Percentiles rank a stretch among this genome's conserved stretches.
phyloP scores from a whole-genome alignment of 495 filamentous ascomycete genomes.

The Aspergillus conjunctus region DNA sequence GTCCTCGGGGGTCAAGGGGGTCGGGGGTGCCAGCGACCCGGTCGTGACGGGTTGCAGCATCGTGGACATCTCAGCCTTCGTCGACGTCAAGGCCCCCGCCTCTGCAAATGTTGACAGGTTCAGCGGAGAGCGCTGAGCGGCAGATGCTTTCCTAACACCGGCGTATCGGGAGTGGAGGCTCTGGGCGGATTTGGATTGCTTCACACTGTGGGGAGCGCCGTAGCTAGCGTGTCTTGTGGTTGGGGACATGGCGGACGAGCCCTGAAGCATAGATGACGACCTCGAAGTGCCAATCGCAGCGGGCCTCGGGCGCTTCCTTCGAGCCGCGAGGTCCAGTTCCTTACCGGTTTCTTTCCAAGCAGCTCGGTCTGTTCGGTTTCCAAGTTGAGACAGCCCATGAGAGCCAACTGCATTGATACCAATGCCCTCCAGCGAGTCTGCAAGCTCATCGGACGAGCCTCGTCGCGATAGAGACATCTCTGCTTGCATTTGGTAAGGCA shows the following conservation, averaged over 20 bases:
- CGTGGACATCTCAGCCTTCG: constrained; percentile 42
- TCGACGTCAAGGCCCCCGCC: constrained; percentile 42
- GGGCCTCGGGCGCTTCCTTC: constrained; percentile 56
- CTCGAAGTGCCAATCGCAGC: constrained; percentile 54
- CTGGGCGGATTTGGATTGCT: constrained; percentile 58
- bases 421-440: constrained; percentile 42
- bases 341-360: constrained; percentile 47
- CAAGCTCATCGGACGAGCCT: constrained; percentile 46
- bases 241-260: constrained; percentile 47
- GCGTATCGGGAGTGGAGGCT: constrained; percentile 52
- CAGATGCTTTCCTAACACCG: constrained; percentile 53
- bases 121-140: constrained; percentile 56
- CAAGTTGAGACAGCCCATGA: constrained; percentile 30
- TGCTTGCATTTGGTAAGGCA: constrained; percentile 43
- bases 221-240: constrained; percentile 41
- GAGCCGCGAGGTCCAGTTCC: constrained; percentile 55
- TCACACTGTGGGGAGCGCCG: constrained; percentile 42
- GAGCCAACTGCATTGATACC: constrained; percentile 39
- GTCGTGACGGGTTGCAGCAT: constrained; percentile 45
- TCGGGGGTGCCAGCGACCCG: constrained; percentile 47
- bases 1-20: constrained; percentile 50
- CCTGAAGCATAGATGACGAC: constrained; percentile 38
- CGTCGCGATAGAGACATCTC: constrained; percentile 39
- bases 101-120: constrained; percentile 53
- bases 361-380: constrained; percentile 28